A percentile compares a stretch with the other conserved stretches of the same genome.
These are phyloP conservation scores for Globisporangium abappressorium DNA, from an alignment of 352 stramenopile species.

Conservation along the genomic window DNA sequence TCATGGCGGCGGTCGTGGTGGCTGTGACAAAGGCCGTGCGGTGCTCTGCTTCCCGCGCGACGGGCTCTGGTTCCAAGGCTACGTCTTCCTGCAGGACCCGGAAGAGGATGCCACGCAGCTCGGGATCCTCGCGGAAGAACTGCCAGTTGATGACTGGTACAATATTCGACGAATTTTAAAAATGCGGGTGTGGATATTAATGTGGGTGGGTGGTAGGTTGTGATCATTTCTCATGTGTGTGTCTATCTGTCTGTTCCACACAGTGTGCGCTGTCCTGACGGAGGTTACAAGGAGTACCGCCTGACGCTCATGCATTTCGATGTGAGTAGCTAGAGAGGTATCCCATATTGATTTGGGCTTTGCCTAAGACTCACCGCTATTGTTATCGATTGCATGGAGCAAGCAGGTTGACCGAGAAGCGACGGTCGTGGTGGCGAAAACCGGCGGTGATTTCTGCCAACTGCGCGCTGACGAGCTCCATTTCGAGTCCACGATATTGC, in stretches of 20 bases:
- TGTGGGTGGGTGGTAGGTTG: not conserved
- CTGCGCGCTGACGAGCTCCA: slow-evolving; percentile 42
- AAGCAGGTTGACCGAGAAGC: slow-evolving; percentile 29
- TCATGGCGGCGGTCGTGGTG: slow-evolving; percentile 10
- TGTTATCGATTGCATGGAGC: not conserved
- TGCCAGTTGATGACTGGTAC: slow-evolving; percentile 63
- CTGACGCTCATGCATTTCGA: slow-evolving; percentile 62
- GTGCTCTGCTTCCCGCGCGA: slow-evolving; percentile 58
- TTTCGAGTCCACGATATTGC: slow-evolving; percentile 36
- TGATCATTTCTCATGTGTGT: not conserved
- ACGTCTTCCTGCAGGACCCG: slow-evolving; percentile 35
- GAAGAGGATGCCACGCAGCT: slow-evolving; percentile 28
- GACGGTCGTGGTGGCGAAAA: slow-evolving; percentile 48
- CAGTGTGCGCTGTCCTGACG: slow-evolving; percentile 58
- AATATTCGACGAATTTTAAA: not conserved
- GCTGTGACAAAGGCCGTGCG: slow-evolving; percentile 26
- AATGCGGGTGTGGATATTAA: not conserved
- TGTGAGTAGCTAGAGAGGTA: slow-evolving; percentile 13
- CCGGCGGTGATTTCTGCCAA: slow-evolving; percentile 54
- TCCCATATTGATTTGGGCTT: not conserved
- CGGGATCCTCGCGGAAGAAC: slow-evolving; percentile 56
- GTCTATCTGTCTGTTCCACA: not conserved
- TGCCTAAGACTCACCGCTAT: not conserved
- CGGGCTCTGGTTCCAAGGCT: slow-evolving; percentile 66
- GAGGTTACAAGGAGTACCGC: slow-evolving; percentile 61